Evolutionary conservation across 192 early-diverging fungal genomes (phyloP).

Genomic region (Podila verticillata): DNA sequence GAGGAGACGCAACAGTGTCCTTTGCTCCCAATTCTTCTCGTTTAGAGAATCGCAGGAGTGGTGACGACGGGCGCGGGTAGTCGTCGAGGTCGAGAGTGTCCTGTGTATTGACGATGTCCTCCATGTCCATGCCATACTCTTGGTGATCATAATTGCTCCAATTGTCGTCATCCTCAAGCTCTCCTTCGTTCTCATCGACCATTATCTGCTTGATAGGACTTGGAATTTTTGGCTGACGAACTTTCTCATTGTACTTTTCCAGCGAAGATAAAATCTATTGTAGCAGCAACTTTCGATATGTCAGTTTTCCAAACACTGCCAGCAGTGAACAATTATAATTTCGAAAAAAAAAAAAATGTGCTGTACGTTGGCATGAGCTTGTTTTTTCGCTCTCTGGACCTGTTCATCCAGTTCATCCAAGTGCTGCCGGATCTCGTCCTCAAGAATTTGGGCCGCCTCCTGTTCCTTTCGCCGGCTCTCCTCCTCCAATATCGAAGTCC

Average conservation of each 20-base stretch:
- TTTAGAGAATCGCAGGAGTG: constrained; percentile 11
- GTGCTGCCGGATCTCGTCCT: constrained; percentile 22
- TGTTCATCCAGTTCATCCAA: constrained; percentile 17
- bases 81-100: neutral
- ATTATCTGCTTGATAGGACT: no score
- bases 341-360: neutral
- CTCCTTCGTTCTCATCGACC: neutral
- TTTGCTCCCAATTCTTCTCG: neutral
- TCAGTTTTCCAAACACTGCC: no score
- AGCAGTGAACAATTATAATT: no score
- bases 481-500: constrained; percentile 13
- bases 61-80: constrained; percentile 16
- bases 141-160: no score
- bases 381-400: constrained; percentile 29
- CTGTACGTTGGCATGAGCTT: constrained; percentile 26
- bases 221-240: no score
- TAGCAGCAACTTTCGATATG: no score
- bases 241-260: no score
- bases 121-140: neutral
- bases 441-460: neutral
- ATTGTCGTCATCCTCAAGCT: neutral
- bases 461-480: neutral
- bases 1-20: no score
- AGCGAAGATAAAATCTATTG: no score
- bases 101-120: neutral